Percentiles rank a stretch among this genome's conserved stretches.
phyloP scores from a whole-genome alignment of 1,139 yeast genomes.

The Meyerozyma elateridarum region DNA sequence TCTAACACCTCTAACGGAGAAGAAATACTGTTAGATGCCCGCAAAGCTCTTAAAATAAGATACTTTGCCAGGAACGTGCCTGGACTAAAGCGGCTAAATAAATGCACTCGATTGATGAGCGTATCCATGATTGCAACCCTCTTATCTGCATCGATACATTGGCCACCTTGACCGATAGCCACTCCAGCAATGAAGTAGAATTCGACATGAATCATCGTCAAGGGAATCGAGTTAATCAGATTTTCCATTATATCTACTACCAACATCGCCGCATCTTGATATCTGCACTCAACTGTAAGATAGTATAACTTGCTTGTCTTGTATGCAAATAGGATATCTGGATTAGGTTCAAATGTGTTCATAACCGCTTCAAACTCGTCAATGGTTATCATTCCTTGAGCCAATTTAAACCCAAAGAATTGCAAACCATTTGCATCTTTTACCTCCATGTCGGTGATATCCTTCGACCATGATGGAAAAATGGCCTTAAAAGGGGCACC shows the following conservation, averaged over 20 bases:
- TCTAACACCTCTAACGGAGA: constrained; percentile 40
- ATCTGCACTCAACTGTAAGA: constrained; percentile 11
- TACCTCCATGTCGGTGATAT: background rate
- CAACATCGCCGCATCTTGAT: constrained; percentile 19
- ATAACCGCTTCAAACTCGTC: constrained; percentile 12
- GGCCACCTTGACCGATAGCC: constrained; percentile 11
- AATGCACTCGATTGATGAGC: constrained; percentile 19
- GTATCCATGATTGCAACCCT: constrained; percentile 11
- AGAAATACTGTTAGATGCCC: constrained; percentile 4
- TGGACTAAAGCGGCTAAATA: constrained; percentile 35
- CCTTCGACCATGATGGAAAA: constrained; percentile 3
- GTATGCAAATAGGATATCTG: background rate
- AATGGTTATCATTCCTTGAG: constrained; percentile 16
- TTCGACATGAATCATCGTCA: constrained; percentile 21
- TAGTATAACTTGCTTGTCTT: constrained; percentile 1
- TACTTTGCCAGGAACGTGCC: constrained; percentile 32
- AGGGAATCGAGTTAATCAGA: constrained; percentile 18
- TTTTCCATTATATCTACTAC: constrained; percentile 14
- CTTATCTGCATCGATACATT: constrained; percentile 6
- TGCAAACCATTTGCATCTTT: background rate
- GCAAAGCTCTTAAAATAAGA: constrained; percentile 31
- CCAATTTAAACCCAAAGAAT: constrained; percentile 12
- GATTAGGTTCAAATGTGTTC: background rate
- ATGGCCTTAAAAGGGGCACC: constrained; percentile 15
- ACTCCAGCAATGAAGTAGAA: constrained; percentile 18